These are phyloP conservation scores for Cytospora leucostoma DNA, from an alignment of 2,329 filamentous ascomycete species.

Conservation along the genomic window DNA sequence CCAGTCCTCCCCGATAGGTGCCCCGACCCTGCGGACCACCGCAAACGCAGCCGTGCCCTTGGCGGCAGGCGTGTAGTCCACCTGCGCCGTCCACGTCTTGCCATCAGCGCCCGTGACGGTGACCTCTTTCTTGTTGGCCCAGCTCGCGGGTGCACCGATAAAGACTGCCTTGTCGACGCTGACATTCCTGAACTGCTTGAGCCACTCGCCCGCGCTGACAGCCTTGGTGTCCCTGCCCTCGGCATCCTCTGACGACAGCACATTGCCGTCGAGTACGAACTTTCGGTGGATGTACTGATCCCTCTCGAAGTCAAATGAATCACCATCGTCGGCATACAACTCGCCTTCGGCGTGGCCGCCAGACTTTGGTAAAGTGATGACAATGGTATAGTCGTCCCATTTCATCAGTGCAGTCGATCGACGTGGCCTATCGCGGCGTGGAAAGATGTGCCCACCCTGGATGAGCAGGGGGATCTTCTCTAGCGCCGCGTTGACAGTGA, in stretches of 20 bases:
- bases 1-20: conserved; percentile 57
- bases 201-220: conserved; percentile 69
- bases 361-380: conserved; percentile 69
- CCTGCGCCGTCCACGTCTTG: conserved; percentile 56
- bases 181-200: conserved; percentile 77
- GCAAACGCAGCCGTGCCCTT: conserved; percentile 54
- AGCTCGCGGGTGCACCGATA: conserved; percentile 73
- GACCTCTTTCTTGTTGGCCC: conserved; percentile 66
- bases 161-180: conserved; percentile 81
- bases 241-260: conserved; percentile 70
- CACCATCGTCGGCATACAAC: conserved; percentile 90
- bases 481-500: conserved; percentile 74
- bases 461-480: conserved; percentile 88
- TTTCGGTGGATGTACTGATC: conserved; percentile 86
- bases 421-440: conserved; percentile 83
- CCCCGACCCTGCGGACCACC: conserved; percentile 53
- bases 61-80: conserved; percentile 58
- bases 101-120: conserved; percentile 54
- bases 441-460: conserved; percentile 89
- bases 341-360: conserved; percentile 71
- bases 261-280: conserved; percentile 66
- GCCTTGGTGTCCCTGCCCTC: conserved; percentile 55
- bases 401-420: conserved; percentile 87
- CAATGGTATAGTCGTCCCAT: conserved; percentile 91
- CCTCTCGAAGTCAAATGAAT: conserved; percentile 83